Conservation (phyloP, 257 asterid genomes). For the Solanum gandarillasii region DNA sequence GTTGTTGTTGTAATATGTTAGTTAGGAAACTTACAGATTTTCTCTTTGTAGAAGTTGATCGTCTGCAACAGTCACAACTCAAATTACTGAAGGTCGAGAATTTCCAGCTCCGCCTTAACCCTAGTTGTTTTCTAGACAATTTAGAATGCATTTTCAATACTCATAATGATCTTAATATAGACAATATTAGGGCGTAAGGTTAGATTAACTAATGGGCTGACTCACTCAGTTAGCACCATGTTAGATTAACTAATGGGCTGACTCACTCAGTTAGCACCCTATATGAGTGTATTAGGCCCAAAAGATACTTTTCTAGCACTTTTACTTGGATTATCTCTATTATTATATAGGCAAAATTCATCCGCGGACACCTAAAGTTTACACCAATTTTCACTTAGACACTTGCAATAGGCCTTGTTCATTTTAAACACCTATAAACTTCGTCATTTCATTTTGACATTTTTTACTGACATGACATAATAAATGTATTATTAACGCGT, state of each 20-base stretch:
- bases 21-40: not conserved
- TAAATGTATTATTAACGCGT: too few relatives aligned
- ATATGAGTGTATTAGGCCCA: not conserved
- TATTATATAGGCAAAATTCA: not conserved
- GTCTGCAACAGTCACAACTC: not conserved
- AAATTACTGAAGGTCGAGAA: too few relatives aligned
- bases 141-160: too few relatives aligned
- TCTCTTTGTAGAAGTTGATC: not conserved
- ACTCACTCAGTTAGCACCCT: not conserved
- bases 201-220: not conserved
- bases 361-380: not conserved
- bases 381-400: not conserved
- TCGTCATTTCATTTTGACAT: not conserved
- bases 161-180: not conserved
- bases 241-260: not conserved
- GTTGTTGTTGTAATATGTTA: not conserved
- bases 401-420: not conserved
- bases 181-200: not conserved
- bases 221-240: too few relatives aligned
- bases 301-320: not conserved
- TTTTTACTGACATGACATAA: too few relatives aligned
- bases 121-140: not conserved
- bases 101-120: too few relatives aligned
- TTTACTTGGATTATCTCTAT: too few relatives aligned
- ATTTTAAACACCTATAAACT: not conserved